A percentile compares a stretch with the other conserved stretches of the same genome.
Evolutionary conservation across 805 yeast genomes (phyloP).

Genomic region (Starmerella lactis-condensi): DNA sequence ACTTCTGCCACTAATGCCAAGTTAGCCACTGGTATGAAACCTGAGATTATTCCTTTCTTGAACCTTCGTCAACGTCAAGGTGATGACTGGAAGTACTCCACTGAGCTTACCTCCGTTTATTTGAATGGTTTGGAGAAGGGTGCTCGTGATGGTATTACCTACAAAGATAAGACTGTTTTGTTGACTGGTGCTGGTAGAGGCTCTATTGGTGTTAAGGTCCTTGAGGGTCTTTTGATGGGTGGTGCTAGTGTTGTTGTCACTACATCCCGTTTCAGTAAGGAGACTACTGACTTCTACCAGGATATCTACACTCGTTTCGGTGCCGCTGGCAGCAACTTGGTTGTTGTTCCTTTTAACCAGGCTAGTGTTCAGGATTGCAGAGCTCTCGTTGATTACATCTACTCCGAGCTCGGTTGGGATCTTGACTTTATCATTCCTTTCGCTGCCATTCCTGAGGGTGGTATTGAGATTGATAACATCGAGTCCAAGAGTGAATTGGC

Average conservation of each 20-base stretch:
- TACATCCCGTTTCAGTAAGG: slow-evolving; percentile 84
- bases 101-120: slow-evolving; percentile 53
- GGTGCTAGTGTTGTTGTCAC: slow-evolving; percentile 97
- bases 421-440: slow-evolving; percentile 90
- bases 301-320: slow-evolving; percentile 82
- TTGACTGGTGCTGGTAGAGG: slow-evolving; percentile 99
- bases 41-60: slow-evolving; percentile 80
- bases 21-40: slow-evolving; percentile 18
- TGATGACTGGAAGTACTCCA: slow-evolving; percentile 64
- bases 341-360: slow-evolving; percentile 97
- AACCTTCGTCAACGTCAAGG: slow-evolving; percentile 75
- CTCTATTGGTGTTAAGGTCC: slow-evolving; percentile 91
- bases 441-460: slow-evolving; percentile 98
- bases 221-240: slow-evolving; percentile 88
- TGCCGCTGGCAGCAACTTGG: slow-evolving; percentile 75
- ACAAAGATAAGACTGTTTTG: slow-evolving; percentile 70
- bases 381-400: slow-evolving; percentile 67
- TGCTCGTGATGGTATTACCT: slow-evolving; percentile 85
- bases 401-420: slow-evolving; percentile 85
- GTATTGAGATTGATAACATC: slow-evolving; percentile 80
- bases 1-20: slow-evolving; percentile 1
- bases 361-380: slow-evolving; percentile 90
- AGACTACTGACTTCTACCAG: slow-evolving; percentile 91
- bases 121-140: slow-evolving; percentile 83
- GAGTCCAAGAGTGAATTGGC: slow-evolving; percentile 95